Evolutionary conservation across 2,329 filamentous ascomycete genomes (phyloP), one percentile per base, ranked within the genome.

Genomic region (Basipetospora chlamydospora): DNA sequence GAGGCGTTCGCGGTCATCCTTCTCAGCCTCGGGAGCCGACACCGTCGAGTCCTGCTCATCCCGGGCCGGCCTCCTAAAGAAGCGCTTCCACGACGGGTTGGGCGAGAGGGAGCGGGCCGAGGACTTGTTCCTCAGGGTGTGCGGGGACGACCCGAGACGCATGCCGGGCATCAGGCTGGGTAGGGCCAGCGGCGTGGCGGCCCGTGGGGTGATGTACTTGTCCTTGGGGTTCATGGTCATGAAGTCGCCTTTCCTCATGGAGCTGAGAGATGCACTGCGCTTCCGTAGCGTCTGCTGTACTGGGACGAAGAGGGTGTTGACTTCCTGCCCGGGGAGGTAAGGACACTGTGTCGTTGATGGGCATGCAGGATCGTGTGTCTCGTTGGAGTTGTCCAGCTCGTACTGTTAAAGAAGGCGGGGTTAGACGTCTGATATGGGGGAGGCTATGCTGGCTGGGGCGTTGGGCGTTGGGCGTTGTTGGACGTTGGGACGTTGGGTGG

Each of bases 291-390:
- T 59, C 43, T 69, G 67, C 53, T 93, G 80, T 23, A 73, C 62
- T 11, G 88, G 88, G 9, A 96, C 74, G 38, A 81, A 76, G 39
- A 96, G 63, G 11, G 85, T 73, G 58, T 96, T 95, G 52, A 95
- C 73, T 2, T 71, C 70, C 56, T 95, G 88, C 11, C 88, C 88
- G 3, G 88, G 88, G 18, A 95, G 68, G 43, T 88, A 76, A 25
- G 88, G 86, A 51, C 88, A 96, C 29, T 71, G 60, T 3, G 74
- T 86, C 2, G 87, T 94, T 9, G 71, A 77, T 13, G 81, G 79
- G 47, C 80, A 66, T 2, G 72, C 60, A 20, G 77, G 64, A 52
- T 94, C 84, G 53, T 84, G 75, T 35, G 72, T 75, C 56, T 95
- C 87, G 23, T 75, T 65, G 33, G 79, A 75, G 46, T 79, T 77